Evolutionary conservation across 2,329 filamentous ascomycete genomes (phyloP).

Genomic region (Colletotrichum scovillei): DNA sequence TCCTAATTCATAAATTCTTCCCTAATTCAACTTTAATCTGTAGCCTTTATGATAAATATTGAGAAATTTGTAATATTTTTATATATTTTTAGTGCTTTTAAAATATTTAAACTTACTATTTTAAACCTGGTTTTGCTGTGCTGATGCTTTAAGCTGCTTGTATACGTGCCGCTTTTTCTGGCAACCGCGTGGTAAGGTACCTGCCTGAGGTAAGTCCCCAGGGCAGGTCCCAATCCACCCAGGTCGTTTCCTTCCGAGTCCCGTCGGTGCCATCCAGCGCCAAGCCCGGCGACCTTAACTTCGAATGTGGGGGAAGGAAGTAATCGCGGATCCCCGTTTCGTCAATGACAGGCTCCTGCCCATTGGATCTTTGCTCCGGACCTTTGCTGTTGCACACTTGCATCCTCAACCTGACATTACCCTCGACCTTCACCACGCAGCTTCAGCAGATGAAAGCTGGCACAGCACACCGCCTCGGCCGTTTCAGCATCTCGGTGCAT

Average conservation of each 20-base stretch:
- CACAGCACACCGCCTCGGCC: constrained; percentile 24
- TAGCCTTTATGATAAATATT: too few species aligned
- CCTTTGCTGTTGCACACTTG: constrained; percentile 6
- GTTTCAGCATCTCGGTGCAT: constrained; percentile 23
- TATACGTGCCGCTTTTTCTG: too few species aligned
- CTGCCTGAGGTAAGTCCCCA: too few species aligned
- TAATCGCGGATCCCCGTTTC: constrained; percentile 24
- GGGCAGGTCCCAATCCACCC: not conserved
- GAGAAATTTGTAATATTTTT: too few species aligned
- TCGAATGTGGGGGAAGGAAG: constrained; percentile 13
- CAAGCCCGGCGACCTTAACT: constrained; percentile 12
- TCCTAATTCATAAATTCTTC: too few species aligned
- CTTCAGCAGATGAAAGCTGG: not conserved
- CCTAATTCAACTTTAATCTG: too few species aligned
- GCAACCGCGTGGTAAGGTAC: too few species aligned
- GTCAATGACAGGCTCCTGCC: constrained; percentile 1
- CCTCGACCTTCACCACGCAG: not conserved
- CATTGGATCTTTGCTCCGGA: constrained; percentile 11
- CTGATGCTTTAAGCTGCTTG: too few species aligned
- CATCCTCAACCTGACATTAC: not conserved
- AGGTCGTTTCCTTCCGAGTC: constrained; percentile 3
- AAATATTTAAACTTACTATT: too few species aligned
- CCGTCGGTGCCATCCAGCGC: constrained; percentile 12
- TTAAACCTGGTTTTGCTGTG: too few species aligned
- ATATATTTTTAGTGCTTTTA: too few species aligned